Percentiles rank a stretch among this genome's conserved stretches.
Evolutionary conservation across 1,139 yeast genomes (phyloP).

Genomic region (Lodderomyces orthopsilosis): DNA sequence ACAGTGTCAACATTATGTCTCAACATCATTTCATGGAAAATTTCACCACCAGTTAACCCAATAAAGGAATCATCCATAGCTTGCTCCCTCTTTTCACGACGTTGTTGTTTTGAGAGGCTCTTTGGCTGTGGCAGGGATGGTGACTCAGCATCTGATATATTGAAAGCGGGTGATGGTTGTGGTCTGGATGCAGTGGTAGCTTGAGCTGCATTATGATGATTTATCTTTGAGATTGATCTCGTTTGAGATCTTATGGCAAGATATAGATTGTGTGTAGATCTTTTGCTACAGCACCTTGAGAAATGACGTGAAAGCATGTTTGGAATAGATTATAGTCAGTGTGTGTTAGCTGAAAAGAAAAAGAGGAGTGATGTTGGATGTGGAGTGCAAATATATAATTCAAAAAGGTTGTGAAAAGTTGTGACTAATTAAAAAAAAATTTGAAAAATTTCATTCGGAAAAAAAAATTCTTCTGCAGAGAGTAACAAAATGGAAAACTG

Average conservation of each 20-base stretch:
- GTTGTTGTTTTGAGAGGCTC: slow-evolving; percentile 7
- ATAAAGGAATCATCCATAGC: slow-evolving; percentile 81
- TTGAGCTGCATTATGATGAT: slow-evolving; percentile 35
- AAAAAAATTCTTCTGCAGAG: neutral
- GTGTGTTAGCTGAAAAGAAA: neutral
- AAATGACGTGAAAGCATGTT: slow-evolving; percentile 15
- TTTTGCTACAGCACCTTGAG: slow-evolving; percentile 7
- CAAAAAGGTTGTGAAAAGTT: neutral
- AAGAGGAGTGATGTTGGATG: neutral
- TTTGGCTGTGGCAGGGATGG: slow-evolving; percentile 8
- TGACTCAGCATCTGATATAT: slow-evolving; percentile 21
- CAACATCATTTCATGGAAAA: slow-evolving; percentile 97
- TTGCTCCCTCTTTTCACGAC: slow-evolving; percentile 12
- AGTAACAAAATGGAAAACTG: too few relatives aligned
- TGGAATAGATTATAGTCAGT: neutral
- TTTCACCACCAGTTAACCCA: slow-evolving; percentile 96
- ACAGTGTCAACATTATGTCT: slow-evolving; percentile 93
- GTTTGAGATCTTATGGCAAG: slow-evolving; percentile 11
- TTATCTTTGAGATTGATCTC: slow-evolving; percentile 34
- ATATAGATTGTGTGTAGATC: slow-evolving; percentile 8
- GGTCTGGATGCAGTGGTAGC: slow-evolving; percentile 27
- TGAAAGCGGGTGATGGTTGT: slow-evolving; percentile 41
- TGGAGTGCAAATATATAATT: neutral
- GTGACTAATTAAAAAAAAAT: slow-evolving; percentile 1
- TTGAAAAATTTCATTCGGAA: neutral